These are phyloP conservation scores for Leishmania braziliensis DNA, from an alignment of 208 protist genomes.

Conservation along the genomic window DNA sequence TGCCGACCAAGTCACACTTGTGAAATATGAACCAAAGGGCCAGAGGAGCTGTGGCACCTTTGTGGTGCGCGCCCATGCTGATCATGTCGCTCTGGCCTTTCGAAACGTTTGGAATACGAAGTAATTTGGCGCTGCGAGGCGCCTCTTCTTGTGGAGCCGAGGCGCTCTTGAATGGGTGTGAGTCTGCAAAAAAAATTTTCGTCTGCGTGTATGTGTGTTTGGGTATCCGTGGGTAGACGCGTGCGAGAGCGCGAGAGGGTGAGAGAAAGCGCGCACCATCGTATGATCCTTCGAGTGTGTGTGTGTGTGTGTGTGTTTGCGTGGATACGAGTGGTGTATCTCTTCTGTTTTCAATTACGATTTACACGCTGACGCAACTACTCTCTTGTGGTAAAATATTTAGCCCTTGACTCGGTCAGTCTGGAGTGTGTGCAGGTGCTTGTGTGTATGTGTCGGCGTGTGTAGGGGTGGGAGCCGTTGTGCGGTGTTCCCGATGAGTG, in stretches of 20 bases:
- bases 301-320: neutral
- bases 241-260: neutral
- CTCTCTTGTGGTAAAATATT: no score
- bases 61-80: neutral
- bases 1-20: slow-evolving; percentile 15
- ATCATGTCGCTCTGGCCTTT: neutral
- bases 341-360: no score
- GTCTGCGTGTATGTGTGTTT: neutral
- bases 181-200: neutral
- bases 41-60: no score
- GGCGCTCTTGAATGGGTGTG: neutral
- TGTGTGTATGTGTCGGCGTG: no score
- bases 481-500: no score
- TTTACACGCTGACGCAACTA: no score
- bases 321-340: no score
- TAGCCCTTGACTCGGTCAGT: no score
- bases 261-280: neutral
- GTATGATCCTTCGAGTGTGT: neutral
- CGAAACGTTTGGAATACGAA: neutral
- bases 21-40: slow-evolving; percentile 6
- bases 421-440: no score
- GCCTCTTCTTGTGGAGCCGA: neutral
- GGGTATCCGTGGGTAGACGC: neutral
- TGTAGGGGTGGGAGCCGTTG: no score
- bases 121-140: neutral